Evolutionary conservation across 257 asterid species (phyloP).

Genomic region (Linderniella brevidens): DNA sequence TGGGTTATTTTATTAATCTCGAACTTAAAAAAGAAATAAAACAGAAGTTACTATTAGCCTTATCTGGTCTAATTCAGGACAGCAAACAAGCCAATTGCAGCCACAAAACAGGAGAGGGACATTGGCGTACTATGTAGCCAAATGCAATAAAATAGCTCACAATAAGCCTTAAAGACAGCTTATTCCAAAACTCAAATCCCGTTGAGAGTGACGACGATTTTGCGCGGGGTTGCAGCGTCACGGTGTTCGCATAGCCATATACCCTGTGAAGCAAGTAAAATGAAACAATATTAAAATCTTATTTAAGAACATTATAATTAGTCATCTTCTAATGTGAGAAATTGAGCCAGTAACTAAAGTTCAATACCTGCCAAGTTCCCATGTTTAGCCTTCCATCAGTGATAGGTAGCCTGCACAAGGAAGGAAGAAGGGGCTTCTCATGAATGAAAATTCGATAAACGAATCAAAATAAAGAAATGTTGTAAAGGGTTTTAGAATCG

Average conservation of each 20-base stretch:
- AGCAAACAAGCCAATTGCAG: too few species aligned
- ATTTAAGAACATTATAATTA: not conserved
- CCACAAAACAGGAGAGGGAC: too few species aligned
- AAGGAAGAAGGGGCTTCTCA: not conserved
- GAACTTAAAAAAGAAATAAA: too few species aligned
- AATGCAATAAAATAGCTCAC: too few species aligned
- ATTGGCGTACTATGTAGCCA: too few species aligned
- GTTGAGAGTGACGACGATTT: conserved; percentile 71
- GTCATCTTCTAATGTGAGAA: not conserved
- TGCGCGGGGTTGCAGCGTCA: conserved; percentile 72
- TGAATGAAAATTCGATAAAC: too few species aligned
- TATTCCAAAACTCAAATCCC: conserved; percentile 20
- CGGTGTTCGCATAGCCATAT: conserved; percentile 99
- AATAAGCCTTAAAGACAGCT: too few species aligned
- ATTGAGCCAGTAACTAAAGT: not conserved
- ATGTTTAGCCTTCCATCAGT: conserved; percentile 73
- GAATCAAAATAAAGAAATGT: too few species aligned
- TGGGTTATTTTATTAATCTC: too few species aligned
- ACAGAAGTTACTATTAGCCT: too few species aligned
- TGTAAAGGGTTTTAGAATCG: too few species aligned
- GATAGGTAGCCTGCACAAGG: conserved; percentile 68
- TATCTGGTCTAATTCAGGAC: too few species aligned
- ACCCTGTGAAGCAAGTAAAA: conserved; percentile 34
- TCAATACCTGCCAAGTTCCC: conserved; percentile 97
- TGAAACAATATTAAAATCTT: not conserved